Percentiles rank a stretch among this genome's conserved stretches.
Conservation (phyloP, 768 basidiomycete species). For the Russula abietina region DNA sequence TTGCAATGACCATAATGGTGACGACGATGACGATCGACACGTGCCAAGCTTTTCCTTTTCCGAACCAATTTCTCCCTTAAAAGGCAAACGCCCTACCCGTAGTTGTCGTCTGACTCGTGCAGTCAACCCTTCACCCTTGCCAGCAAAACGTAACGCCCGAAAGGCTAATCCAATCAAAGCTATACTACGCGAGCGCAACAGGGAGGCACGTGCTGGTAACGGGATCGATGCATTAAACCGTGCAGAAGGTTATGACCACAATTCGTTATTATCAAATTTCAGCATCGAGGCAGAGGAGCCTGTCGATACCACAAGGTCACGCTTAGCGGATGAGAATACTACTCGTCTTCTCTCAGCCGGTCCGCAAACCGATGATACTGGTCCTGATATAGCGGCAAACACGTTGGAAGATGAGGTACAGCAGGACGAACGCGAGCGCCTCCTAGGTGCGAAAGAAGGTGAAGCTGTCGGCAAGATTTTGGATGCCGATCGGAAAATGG, state of each 20-base stretch:
- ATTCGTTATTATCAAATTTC: conserved; percentile 12
- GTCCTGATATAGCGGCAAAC: conserved; percentile 5
- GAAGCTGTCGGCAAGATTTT: conserved; percentile 32
- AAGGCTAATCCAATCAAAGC: conserved; percentile 17
- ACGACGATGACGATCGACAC: too few species aligned
- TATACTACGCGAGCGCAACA: conserved; percentile 22
- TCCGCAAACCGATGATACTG: conserved; percentile 6
- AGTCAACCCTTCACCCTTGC: neutral
- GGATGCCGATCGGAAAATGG: conserved; percentile 24
- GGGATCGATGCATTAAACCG: conserved; percentile 21
- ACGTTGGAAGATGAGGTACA: conserved; percentile 24
- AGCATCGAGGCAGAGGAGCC: conserved; percentile 13
- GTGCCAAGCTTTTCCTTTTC: neutral
- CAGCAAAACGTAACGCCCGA: neutral
- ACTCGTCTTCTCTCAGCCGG: conserved; percentile 5
- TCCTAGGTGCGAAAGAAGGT: conserved; percentile 31
- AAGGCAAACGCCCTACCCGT: neutral
- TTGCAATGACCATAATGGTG: neutral
- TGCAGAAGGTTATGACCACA: conserved; percentile 20
- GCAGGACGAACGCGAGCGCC: conserved; percentile 27
- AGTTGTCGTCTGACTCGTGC: neutral
- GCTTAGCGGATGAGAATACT: conserved; percentile 18
- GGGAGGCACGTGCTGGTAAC: conserved; percentile 12
- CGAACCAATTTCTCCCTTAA: neutral
- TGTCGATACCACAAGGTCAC: neutral